Evolutionary conservation across 129 eudicot species (phyloP).

Genomic region (Escallonia herrerae): DNA sequence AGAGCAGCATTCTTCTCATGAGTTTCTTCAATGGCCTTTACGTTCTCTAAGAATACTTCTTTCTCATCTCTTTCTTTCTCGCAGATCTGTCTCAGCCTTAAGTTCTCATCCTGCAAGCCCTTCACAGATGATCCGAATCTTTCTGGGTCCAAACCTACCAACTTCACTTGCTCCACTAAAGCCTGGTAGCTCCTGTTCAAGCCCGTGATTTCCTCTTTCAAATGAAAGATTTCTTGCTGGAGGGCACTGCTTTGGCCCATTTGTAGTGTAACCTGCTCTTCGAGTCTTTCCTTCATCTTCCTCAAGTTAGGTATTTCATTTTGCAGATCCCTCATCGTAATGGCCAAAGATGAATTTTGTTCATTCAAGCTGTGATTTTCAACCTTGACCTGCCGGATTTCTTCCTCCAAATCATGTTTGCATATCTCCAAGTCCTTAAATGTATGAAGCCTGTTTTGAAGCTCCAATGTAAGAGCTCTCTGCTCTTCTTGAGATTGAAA

Average conservation of each 20-base stretch:
- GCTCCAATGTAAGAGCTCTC: constrained; percentile 59
- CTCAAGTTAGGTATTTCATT: constrained; percentile 46
- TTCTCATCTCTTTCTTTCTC: constrained; percentile 41
- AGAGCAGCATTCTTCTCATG: constrained; percentile 35
- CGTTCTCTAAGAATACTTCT: constrained; percentile 28
- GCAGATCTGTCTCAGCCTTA: constrained; percentile 37
- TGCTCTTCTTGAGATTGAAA: constrained; percentile 85
- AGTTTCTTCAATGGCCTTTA: constrained; percentile 45
- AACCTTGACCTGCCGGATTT: constrained; percentile 41
- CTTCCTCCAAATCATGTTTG: constrained; percentile 56
- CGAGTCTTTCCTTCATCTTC: constrained; percentile 72
- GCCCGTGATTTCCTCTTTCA: constrained; percentile 59
- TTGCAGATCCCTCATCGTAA: constrained; percentile 33
- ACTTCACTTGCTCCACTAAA: constrained; percentile 60
- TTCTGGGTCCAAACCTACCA: constrained; percentile 50
- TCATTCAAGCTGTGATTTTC: constrained; percentile 51
- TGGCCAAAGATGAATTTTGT: constrained; percentile 26
- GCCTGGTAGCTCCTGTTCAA: constrained; percentile 46
- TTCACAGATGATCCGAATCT: constrained; percentile 45
- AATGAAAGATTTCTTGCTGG: constrained; percentile 38
- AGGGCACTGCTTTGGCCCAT: constrained; percentile 44
- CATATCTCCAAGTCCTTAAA: constrained; percentile 57
- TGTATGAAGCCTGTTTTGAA: constrained; percentile 51
- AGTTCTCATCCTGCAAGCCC: constrained; percentile 70
- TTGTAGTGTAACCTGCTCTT: constrained; percentile 63